A percentile compares a stretch with the other conserved stretches of the same genome.
Evolutionary conservation across 371 early-diverging fungal genomes (phyloP).

Genomic region (Fennellomyces sp.): DNA sequence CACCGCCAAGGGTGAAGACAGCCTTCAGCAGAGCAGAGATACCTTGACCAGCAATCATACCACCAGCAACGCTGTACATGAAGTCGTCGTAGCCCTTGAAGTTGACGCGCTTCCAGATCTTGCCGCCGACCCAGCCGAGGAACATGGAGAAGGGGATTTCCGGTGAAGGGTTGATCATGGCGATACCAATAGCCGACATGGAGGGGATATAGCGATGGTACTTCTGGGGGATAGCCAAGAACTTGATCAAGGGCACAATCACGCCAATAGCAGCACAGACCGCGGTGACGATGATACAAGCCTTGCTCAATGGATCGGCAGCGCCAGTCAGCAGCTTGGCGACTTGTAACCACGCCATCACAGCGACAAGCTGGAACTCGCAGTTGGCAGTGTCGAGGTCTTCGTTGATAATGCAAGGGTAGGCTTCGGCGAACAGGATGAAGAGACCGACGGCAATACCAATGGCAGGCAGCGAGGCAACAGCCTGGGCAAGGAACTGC

Average conservation of each 20-base stretch:
- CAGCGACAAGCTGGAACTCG: slow-evolving; percentile 62
- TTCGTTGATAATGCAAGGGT: slow-evolving; percentile 54
- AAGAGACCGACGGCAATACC: slow-evolving; percentile 60
- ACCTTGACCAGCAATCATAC: slow-evolving; percentile 79
- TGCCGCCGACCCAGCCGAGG: slow-evolving; percentile 56
- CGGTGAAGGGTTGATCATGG: slow-evolving; percentile 65
- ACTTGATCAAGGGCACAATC: slow-evolving; percentile 48
- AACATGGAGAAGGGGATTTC: slow-evolving; percentile 65
- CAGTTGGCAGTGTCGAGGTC: slow-evolving; percentile 34
- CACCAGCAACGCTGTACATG: slow-evolving; percentile 68
- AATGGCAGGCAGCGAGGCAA: slow-evolving; percentile 65
- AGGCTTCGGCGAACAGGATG: slow-evolving; percentile 63
- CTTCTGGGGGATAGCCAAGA: slow-evolving; percentile 55
- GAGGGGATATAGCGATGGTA: slow-evolving; percentile 63
- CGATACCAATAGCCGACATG: slow-evolving; percentile 70
- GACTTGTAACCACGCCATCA: slow-evolving; percentile 69
- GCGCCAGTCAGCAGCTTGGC: slow-evolving; percentile 59
- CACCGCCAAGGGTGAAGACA: slow-evolving; percentile 48
- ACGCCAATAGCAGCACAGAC: slow-evolving; percentile 53
- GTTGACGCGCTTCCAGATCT: slow-evolving; percentile 55
- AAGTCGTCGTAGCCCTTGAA: slow-evolving; percentile 45
- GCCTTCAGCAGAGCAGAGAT: slow-evolving; percentile 69
- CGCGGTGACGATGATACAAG: slow-evolving; percentile 51
- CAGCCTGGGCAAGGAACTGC: slow-evolving; percentile 65
- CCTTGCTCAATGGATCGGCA: slow-evolving; percentile 43